Conservation (phyloP, 345 rosid species). For the Eucalyptus cloeziana region DNA sequence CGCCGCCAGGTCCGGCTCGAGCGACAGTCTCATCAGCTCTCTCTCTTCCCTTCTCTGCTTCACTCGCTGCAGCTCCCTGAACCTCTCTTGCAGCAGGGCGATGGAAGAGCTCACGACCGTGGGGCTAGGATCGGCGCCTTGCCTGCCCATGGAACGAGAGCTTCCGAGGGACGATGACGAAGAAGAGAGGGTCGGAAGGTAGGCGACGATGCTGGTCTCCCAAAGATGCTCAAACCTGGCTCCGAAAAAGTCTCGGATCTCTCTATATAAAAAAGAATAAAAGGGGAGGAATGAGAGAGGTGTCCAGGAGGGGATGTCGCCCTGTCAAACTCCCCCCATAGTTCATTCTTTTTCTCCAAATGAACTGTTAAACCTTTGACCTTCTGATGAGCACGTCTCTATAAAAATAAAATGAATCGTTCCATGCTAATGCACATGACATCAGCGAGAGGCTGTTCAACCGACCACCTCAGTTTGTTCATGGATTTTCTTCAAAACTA, state of each 20-base stretch:
- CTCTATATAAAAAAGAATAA: not conserved
- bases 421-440: not conserved
- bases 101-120: slow-evolving; percentile 40
- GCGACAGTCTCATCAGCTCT: slow-evolving; percentile 29
- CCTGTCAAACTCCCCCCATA: not conserved
- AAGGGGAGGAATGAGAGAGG: not conserved
- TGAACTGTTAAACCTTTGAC: not conserved
- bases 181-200: not conserved
- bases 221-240: not conserved
- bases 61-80: slow-evolving; percentile 42
- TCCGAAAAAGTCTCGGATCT: not conserved
- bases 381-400: not conserved
- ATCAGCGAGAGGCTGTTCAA: not conserved
- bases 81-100: slow-evolving; percentile 62
- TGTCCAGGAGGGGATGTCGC: not conserved
- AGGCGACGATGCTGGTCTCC: not conserved
- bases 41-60: slow-evolving; percentile 49
- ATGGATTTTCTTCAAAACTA: not conserved
- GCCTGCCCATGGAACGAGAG: slow-evolving; percentile 27
- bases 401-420: not conserved
- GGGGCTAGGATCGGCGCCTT: slow-evolving; percentile 15
- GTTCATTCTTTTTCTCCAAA: not conserved
- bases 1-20: slow-evolving; percentile 1
- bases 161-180: not conserved
- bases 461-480: not conserved